A percentile compares a stretch with the other conserved stretches of the same genome.
Conservation (phyloP, 805 yeast species). For the Kodamaea hsintzibuensis region DNA sequence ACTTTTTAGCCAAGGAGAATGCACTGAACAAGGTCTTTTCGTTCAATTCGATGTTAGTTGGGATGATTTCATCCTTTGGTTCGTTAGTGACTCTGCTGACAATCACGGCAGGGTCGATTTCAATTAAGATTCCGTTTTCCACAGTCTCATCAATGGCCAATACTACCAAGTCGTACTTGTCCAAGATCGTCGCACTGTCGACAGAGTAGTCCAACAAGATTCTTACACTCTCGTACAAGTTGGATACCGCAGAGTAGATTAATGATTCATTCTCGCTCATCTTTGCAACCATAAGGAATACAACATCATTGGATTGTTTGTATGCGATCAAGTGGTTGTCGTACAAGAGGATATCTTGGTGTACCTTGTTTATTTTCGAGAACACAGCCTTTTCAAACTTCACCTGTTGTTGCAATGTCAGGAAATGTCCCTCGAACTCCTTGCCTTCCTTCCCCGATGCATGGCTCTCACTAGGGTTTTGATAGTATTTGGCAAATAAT, state of each 20-base stretch:
- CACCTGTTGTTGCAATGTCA: slow-evolving; percentile 61
- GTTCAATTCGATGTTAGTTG: slow-evolving; percentile 58
- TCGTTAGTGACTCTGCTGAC: slow-evolving; percentile 90
- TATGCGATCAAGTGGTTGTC: slow-evolving; percentile 83
- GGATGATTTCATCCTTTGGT: slow-evolving; percentile 45
- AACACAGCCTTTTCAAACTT: slow-evolving; percentile 75
- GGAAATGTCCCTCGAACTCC: slow-evolving; percentile 30
- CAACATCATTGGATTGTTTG: slow-evolving; percentile 77
- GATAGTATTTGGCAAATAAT: slow-evolving; percentile 81
- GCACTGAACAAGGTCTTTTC: slow-evolving; percentile 82
- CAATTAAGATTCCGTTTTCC: slow-evolving; percentile 91
- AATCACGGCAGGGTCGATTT: slow-evolving; percentile 83
- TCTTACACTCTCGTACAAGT: slow-evolving; percentile 79
- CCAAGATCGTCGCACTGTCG: slow-evolving; percentile 77
- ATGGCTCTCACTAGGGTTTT: slow-evolving; percentile 43
- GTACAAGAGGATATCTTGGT: slow-evolving; percentile 76
- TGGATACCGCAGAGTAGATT: slow-evolving; percentile 72
- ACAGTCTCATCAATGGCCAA: slow-evolving; percentile 89
- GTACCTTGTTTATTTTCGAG: slow-evolving; percentile 74
- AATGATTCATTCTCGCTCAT: slow-evolving; percentile 84
- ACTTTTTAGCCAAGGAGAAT: slow-evolving; percentile 82
- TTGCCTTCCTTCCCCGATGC: slow-evolving; percentile 7
- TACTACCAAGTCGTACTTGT: slow-evolving; percentile 81
- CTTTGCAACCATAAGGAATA: slow-evolving; percentile 70
- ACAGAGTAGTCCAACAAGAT: slow-evolving; percentile 67